Conservation (phyloP, 177 flowering plant species). For the Vitis hybrid region DNA sequence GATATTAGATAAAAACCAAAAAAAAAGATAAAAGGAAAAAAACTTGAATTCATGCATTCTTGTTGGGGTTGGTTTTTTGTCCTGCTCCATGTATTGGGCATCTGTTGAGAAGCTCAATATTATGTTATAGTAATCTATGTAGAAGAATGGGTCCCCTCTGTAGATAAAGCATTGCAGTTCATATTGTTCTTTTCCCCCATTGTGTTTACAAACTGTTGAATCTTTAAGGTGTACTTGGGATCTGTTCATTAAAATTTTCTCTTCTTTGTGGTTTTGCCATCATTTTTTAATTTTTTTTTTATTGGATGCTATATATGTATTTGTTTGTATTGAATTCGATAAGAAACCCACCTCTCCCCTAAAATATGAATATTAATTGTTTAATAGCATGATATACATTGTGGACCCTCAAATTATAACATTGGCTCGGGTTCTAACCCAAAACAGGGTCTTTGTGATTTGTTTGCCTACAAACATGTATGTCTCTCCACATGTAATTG, state of each 20-base stretch:
- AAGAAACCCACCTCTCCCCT: not conserved
- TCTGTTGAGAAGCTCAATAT: conserved; percentile 8
- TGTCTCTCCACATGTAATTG: too few species aligned
- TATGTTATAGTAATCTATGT: conserved; percentile 8
- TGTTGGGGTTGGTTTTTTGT: conserved; percentile 19
- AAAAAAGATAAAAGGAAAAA: not conserved
- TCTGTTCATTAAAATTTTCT: conserved; percentile 8
- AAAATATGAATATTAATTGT: too few species aligned
- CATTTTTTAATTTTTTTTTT: not conserved
- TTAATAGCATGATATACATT: too few species aligned
- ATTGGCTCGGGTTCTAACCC: too few species aligned
- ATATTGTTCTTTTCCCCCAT: not conserved
- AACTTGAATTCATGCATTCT: conserved; percentile 23
- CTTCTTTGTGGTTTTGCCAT: not conserved
- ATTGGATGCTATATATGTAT: not conserved
- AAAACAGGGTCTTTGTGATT: too few species aligned
- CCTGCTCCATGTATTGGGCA: conserved; percentile 8
- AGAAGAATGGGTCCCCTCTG: conserved; percentile 17
- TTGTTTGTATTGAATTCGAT: conserved; percentile 6
- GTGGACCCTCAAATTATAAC: too few species aligned
- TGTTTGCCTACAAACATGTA: too few species aligned
- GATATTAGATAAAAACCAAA: conserved; percentile 19
- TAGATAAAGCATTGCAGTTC: conserved; percentile 15
- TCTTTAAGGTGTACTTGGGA: conserved; percentile 24
- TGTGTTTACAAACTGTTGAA: conserved; percentile 7